A percentile compares a stretch with the other conserved stretches of the same genome.
phyloP scores from a whole-genome alignment of 805 yeast species.

The Tetrapisispora nanseiensis region DNA sequence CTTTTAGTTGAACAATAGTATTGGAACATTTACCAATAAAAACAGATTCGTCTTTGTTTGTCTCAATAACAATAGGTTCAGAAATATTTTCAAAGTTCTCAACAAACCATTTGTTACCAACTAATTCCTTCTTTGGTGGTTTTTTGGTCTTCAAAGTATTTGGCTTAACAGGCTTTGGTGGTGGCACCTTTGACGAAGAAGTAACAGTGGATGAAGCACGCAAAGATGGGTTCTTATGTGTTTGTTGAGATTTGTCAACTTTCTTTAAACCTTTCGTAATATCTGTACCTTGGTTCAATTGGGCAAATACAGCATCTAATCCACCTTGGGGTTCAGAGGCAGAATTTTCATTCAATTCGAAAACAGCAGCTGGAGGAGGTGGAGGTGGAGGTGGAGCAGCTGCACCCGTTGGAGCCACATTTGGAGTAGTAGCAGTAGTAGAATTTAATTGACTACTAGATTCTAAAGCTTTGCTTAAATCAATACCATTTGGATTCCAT shows the following conservation, averaged over 20 bases:
- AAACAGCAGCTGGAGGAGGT: conserved; percentile 74
- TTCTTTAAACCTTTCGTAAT: conserved; percentile 82
- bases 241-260: conserved; percentile 88
- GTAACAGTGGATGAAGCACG: conserved; percentile 49
- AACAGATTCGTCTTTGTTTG: conserved; percentile 77
- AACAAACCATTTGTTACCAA: conserved; percentile 83
- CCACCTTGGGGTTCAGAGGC: conserved; percentile 35
- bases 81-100: conserved; percentile 62
- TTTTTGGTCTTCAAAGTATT: conserved; percentile 41
- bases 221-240: conserved; percentile 81
- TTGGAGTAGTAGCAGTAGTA: conserved; percentile 7
- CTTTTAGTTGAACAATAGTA: conserved; percentile 70
- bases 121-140: conserved; percentile 60
- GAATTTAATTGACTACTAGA: too few species aligned
- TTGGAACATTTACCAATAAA: conserved; percentile 76
- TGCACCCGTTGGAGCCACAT: conserved; percentile 31
- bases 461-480: conserved; percentile 33
- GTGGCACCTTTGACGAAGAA: conserved; percentile 36
- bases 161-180: conserved; percentile 82
- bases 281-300: conserved; percentile 71
- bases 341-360: conserved; percentile 32
- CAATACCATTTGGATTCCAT: conserved; percentile 58
- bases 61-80: conserved; percentile 55
- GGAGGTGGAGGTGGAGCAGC: conserved; percentile 85
- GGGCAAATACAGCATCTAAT: conserved; percentile 85